These are phyloP conservation scores for Patellaria atrata DNA, from an alignment of 495 filamentous ascomycete species.

Conservation along the genomic window DNA sequence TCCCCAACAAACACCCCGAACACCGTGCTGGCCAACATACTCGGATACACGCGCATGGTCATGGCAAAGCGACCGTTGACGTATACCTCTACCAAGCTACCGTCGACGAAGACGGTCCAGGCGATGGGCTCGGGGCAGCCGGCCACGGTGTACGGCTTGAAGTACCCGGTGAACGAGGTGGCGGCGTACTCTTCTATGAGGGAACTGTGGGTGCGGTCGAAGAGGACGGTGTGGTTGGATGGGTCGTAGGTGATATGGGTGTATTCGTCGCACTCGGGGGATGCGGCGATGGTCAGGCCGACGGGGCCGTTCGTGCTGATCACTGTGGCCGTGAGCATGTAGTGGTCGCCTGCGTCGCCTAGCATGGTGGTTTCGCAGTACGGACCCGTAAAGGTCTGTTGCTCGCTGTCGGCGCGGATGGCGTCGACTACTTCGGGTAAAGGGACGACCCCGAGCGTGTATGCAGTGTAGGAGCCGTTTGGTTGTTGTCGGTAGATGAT, in stretches of 20 bases:
- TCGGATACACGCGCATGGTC: slow-evolving; percentile 27
- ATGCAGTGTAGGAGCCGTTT: slow-evolving; percentile 27
- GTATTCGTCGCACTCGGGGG: slow-evolving; percentile 24
- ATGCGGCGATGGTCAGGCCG: slow-evolving; percentile 23
- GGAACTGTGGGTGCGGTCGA: slow-evolving; percentile 23
- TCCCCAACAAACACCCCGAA: slow-evolving; percentile 23
- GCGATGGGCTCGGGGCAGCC: slow-evolving; percentile 17
- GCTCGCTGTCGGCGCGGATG: slow-evolving; percentile 13
- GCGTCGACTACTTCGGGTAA: slow-evolving; percentile 28
- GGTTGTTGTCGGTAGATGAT: slow-evolving; percentile 14
- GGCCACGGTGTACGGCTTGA: slow-evolving; percentile 23
- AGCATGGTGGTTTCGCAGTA: slow-evolving; percentile 12
- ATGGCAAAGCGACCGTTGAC: slow-evolving; percentile 27
- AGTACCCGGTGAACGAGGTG: slow-evolving; percentile 23
- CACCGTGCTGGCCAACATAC: slow-evolving; percentile 19
- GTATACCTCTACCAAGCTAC: slow-evolving; percentile 25
- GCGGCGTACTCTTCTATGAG: slow-evolving; percentile 20
- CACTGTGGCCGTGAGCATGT: slow-evolving; percentile 22
- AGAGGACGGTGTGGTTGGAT: slow-evolving; percentile 23
- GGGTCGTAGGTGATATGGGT: slow-evolving; percentile 27
- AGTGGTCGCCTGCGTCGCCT: slow-evolving; percentile 13
- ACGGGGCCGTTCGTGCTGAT: slow-evolving; percentile 16
- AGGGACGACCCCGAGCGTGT: slow-evolving; percentile 28
- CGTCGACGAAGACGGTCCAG: slow-evolving; percentile 26
- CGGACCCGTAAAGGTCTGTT: slow-evolving; percentile 3